These are phyloP conservation scores for Sarcodon aspratus DNA, from an alignment of 768 basidiomycete species.

Conservation along the genomic window DNA sequence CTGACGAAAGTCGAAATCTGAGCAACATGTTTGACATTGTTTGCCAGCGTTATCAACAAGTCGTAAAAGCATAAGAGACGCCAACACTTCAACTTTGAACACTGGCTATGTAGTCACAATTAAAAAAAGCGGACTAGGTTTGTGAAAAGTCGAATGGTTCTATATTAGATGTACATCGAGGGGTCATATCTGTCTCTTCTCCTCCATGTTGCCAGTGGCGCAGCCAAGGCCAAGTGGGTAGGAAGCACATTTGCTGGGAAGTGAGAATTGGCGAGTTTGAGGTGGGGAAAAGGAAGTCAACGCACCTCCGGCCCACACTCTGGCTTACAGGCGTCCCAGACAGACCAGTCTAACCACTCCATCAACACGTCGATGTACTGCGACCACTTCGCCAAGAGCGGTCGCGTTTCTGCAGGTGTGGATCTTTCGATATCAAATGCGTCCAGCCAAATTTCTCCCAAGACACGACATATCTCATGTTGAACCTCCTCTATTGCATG, in stretches of 20 bases:
- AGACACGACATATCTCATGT: constrained; percentile 2
- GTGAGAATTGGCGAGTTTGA: no score
- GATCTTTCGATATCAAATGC: constrained; percentile 20
- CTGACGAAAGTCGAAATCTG: no score
- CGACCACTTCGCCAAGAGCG: constrained; percentile 21
- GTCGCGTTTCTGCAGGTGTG: not conserved
- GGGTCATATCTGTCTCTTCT: no score
- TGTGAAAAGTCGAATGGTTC: no score
- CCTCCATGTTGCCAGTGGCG: no score
- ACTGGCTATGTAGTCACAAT: no score
- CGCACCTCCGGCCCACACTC: constrained; percentile 33
- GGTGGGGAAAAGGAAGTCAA: not conserved
- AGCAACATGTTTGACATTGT: no score
- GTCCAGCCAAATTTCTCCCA: constrained; percentile 25
- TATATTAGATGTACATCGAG: no score
- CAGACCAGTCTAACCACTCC: constrained; percentile 41
- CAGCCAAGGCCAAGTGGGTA: not conserved
- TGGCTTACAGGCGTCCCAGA: constrained; percentile 37
- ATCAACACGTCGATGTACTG: constrained; percentile 24
- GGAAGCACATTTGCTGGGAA: not conserved
- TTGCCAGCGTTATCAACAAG: no score
- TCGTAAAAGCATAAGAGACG: no score
- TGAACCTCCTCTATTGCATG: not conserved
- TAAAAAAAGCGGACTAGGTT: no score
- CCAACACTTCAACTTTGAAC: no score